Conservation (phyloP, 371 early-diverging fungal species). For the Saksenaea vasiformis region DNA sequence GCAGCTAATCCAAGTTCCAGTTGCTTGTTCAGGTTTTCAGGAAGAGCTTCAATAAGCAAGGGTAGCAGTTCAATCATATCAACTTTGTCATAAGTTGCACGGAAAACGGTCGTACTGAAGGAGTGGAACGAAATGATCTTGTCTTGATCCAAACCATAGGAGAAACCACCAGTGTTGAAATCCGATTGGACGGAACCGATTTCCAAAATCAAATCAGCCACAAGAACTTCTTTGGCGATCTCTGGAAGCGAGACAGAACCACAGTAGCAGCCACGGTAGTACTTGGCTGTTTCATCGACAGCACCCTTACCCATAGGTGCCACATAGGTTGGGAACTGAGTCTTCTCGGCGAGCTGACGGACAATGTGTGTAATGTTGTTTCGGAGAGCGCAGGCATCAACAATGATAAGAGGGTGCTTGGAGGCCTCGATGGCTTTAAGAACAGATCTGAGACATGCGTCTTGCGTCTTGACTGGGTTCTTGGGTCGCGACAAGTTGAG, state of each 20-base stretch:
- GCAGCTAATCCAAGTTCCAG: slow-evolving; percentile 20
- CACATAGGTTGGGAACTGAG: slow-evolving; percentile 40
- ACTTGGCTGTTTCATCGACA: slow-evolving; percentile 30
- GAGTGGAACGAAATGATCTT: slow-evolving; percentile 45
- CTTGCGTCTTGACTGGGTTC: slow-evolving; percentile 28
- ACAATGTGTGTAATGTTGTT: slow-evolving; percentile 28
- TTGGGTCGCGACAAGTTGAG: slow-evolving; percentile 18
- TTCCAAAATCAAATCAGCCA: slow-evolving; percentile 44
- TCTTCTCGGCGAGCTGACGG: slow-evolving; percentile 27
- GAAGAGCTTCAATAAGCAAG: slow-evolving; percentile 27
- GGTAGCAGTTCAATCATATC: slow-evolving; percentile 41
- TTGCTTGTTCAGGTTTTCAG: slow-evolving; percentile 19
- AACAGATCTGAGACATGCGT: slow-evolving; percentile 25
- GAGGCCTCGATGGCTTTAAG: slow-evolving; percentile 28
- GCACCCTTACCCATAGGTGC: slow-evolving; percentile 55
- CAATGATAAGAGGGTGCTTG: slow-evolving; percentile 41
- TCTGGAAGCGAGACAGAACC: slow-evolving; percentile 32
- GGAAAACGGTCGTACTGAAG: slow-evolving; percentile 29
- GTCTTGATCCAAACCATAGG: slow-evolving; percentile 26
- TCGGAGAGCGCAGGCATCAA: slow-evolving; percentile 49
- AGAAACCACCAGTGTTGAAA: slow-evolving; percentile 56
- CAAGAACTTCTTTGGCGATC: slow-evolving; percentile 33
- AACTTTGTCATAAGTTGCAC: slow-evolving; percentile 40
- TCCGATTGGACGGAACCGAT: slow-evolving; percentile 51
- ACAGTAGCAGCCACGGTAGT: slow-evolving; percentile 44